These are phyloP conservation scores for Pelagomonas calceolata DNA, from an alignment of 108 stramenopile species.

Conservation along the genomic window DNA sequence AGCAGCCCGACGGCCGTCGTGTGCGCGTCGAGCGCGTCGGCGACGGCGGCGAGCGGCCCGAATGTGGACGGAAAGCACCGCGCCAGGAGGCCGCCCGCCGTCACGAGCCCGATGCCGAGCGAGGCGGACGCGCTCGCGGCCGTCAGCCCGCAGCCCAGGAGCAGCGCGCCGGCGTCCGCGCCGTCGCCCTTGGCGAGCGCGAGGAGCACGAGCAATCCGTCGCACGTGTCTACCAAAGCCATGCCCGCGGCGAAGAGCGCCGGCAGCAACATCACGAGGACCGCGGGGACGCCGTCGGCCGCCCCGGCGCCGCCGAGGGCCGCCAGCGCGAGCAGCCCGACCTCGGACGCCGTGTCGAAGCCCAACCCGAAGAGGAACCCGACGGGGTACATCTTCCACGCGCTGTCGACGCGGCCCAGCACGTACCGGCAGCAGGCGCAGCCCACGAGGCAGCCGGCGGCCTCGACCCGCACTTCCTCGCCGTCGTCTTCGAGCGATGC, in stretches of 20 bases:
- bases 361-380: conserved; percentile 14
- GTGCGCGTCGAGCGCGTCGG: too few species aligned
- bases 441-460: not conserved
- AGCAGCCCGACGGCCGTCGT: too few species aligned
- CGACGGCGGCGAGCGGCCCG: too few species aligned
- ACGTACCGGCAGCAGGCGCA: conserved; percentile 1
- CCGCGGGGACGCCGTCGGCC: too few species aligned
- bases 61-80: too few species aligned
- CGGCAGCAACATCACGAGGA: conserved; percentile 7
- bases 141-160: too few species aligned
- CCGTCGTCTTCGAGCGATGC: too few species aligned
- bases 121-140: too few species aligned
- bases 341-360: conserved; percentile 13
- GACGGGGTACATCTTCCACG: conserved; percentile 14
- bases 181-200: too few species aligned
- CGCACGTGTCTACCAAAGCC: conserved; percentile 12
- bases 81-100: too few species aligned
- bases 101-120: too few species aligned
- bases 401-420: not conserved
- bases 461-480: not conserved
- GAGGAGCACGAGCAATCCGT: conserved; percentile 11
- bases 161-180: too few species aligned
- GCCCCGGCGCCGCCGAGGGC: not conserved
- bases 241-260: conserved; percentile 10
- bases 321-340: conserved; percentile 7